Evolutionary conservation across 805 yeast genomes (phyloP), one percentile per base, ranked within the genome.

Genomic region (Jamesozyma jinghongensis): DNA sequence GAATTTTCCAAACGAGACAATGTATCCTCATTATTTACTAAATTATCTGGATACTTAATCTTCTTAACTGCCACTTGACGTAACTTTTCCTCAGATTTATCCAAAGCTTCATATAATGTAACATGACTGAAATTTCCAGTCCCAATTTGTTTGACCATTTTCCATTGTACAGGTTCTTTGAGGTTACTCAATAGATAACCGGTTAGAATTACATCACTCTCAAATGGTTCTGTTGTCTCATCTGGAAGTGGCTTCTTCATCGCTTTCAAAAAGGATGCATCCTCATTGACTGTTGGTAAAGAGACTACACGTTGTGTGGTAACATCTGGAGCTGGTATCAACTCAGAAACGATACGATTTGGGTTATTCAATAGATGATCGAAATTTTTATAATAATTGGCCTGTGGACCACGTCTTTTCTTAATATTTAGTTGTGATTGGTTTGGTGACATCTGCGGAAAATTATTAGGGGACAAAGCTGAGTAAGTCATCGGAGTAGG

Each of bases 111-210:
- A 5, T 74, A 81, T 13, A 74, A 52, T 14, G 74, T 68, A 10
- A 83, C 92, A 6, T 68, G 70, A 56, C 86, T 79, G 57, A 82
- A 83, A 22, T 78, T 73, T 0, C 94, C 94, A 17, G 65, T 51
- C 1, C 94, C 94, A 4, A 83, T 65, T 33, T 70, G 66, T 34
- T 57, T 61, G 0, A 62, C 39, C 40, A 62, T 62, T 19, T 50
- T 51, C 73, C 74, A 69, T 19, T 43, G 37, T 19, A 51, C 19
- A 1, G 47, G 40, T 5, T 41, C 35, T 7, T 52, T 43, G 10
- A 50, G 22, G 35, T 50, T 37, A 13, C 41, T 36, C 8, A 55
- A 18, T 13, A 42, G 22, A 37, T 40, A 59, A 2, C 59, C 61
- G 5, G 44, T 40, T 13, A 57, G 36, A 11, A 42, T 38, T n/a